Base-by-base conservation (phyloP, 2,329 filamentous ascomycete genomes). In the Juglanconis oblonga region DNA sequence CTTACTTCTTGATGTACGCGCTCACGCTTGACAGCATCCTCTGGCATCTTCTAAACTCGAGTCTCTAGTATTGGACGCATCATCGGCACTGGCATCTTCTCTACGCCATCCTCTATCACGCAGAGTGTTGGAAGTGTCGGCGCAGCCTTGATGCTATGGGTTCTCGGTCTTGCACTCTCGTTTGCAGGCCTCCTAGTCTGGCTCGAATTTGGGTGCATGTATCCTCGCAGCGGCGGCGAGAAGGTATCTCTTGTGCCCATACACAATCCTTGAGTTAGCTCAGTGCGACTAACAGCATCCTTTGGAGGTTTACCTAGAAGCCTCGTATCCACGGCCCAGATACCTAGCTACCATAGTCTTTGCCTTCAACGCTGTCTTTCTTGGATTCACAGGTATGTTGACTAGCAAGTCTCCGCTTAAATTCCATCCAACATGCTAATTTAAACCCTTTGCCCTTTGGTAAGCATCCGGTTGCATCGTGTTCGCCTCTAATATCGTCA, bases 31-130 rank as follows among this genome's bases (percentile, higher is more conserved):
- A 45, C 44, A 45, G 17, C 5, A n/a, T 42, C 40, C n/a, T 42
- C 13, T 9, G 11, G 11, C n/a, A 13, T 42, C 13, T 14, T 42
- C 13, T 14, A 45, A 24, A 47, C 5, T 8, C 8, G n/a, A 7
- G 9, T 49, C 10, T 9, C 10, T n/a, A 49, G 47, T 49, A 10
- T 49, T 31, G 47, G 47, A 31, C 59, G 56, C 10, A 58, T 90
- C 5, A 86, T 90, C 35, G 87, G 87, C 11, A 87, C 81, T 66
- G 88, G 87, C 32, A 89, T 91, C 64, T 91, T 91, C 67, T 87
- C 88, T 0, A 90, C 87, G 0, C 88, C 87, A 0, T 87, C 85
- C 0, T 80, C 86, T 4, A 89, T 92, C 53, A 78, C 89, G 3
- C 81, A 84, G 42, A 81, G 84, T 0, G 84, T 86, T 2, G 89